Percentiles rank a stretch among this genome's conserved stretches.
Evolutionary conservation across 1,284 basidiomycete genomes (phyloP).

Genomic region (Testicularia cyperi): DNA sequence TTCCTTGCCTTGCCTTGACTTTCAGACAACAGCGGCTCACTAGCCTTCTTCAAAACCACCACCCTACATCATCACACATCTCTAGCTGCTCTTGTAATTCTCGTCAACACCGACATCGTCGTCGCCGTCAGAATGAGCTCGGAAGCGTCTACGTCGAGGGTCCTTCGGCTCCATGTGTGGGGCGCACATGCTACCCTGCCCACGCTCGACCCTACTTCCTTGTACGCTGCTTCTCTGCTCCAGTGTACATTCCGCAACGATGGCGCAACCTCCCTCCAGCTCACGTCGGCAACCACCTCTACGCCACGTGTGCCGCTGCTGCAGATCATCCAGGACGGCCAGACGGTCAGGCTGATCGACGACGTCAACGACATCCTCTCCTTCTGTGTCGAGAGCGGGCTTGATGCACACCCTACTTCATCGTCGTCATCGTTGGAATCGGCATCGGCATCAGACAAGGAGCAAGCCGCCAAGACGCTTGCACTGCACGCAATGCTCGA

Average conservation of each 20-base stretch:
- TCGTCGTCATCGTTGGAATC: no score
- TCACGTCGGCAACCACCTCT: constrained; percentile 31
- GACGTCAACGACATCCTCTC: constrained; percentile 19
- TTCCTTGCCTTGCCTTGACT: no score
- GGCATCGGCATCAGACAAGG: constrained; percentile 1
- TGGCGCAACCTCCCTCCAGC: constrained; percentile 2
- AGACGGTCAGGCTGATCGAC: constrained; percentile 10
- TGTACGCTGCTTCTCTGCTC: constrained; percentile 45
- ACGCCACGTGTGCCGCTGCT: constrained; percentile 32
- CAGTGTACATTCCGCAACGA: constrained; percentile 13
- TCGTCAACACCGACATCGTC: no score
- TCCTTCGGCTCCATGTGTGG: constrained; percentile 31
- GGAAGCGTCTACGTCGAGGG: constrained; percentile 1
- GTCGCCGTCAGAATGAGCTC: constrained; percentile 1
- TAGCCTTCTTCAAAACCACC: no score
- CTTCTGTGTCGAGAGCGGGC: constrained; percentile 14
- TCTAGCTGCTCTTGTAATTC: no score
- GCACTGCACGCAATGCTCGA: constrained; percentile 43
- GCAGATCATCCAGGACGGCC: constrained; percentile 10
- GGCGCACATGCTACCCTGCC: constrained; percentile 25
- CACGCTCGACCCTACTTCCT: constrained; percentile 40
- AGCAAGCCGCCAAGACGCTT: constrained; percentile 4
- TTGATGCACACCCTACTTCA: no score
- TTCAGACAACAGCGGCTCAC: no score
- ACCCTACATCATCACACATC: no score